Conservation (phyloP, 805 yeast species). For the Candida ponderosae region DNA sequence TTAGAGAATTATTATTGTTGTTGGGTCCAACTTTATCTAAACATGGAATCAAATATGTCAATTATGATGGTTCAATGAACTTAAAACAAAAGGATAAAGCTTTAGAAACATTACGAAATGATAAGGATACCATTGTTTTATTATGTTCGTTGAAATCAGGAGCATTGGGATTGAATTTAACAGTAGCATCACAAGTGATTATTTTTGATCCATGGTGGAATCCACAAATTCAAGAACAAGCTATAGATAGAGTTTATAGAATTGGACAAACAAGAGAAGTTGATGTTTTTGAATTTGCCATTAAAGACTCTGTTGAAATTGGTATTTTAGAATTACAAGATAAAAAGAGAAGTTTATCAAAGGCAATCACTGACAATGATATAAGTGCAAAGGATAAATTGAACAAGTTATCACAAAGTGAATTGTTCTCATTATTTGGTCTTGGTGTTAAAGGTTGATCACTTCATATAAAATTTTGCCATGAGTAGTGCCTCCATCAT, state of each 20-base stretch:
- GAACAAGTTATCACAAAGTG: conserved; percentile 39
- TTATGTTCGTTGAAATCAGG: conserved; percentile 81
- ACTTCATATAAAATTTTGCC: too few species aligned
- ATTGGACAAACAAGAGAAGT: conserved; percentile 77
- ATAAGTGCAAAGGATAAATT: conserved; percentile 49
- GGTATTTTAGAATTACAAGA: conserved; percentile 83
- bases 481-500: too few species aligned
- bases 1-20: conserved; percentile 26
- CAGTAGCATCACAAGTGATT: conserved; percentile 74
- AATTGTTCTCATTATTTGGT: background rate
- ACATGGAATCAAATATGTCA: conserved; percentile 22
- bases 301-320: conserved; percentile 72
- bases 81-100: conserved; percentile 21
- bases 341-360: conserved; percentile 64
- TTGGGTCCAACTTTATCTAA: conserved; percentile 21
- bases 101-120: conserved; percentile 21
- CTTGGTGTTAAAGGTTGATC: background rate
- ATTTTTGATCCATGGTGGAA: conserved; percentile 98
- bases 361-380: conserved; percentile 57
- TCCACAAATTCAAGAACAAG: conserved; percentile 83
- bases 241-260: conserved; percentile 85
- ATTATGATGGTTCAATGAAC: conserved; percentile 29
- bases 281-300: conserved; percentile 66
- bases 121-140: conserved; percentile 31
- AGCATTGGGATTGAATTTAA: conserved; percentile 84